Base-by-base conservation (phyloP, 2,329 filamentous ascomycete genomes). In the Ophiostoma fasciatum region DNA sequence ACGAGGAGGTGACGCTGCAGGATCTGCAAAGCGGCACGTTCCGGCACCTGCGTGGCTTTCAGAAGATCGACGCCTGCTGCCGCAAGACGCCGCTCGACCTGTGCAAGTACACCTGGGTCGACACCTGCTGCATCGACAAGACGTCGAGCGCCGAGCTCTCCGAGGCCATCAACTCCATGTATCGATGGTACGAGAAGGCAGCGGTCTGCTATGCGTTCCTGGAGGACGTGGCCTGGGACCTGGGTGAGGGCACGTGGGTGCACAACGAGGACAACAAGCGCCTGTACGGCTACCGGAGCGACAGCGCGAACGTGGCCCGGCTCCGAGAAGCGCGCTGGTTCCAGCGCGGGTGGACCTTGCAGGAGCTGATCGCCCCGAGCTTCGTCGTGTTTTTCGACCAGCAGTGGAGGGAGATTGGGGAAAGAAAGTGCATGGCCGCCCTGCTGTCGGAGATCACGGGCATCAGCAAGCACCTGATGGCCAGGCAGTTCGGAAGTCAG, bases 71-170 rank as follows among this genome's bases (percentile, higher is more conserved):
- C 17, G 26, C 8, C 32, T 36, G n/a, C 27, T 19, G n/a, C 9
- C 6, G 5, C 4, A 13, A 11, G 11, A 22, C 36, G 19, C 37
- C 39, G 11, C 11, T 13, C 11, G 10, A 25, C 2, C 20, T 36
- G 13, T 28, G 37, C 12, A 9, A 10, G 9, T 40, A 40, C 19
- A 26, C 34, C 3, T 43, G 43, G 40, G 21, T 45, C 19, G 43
- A 43, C 33, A 45, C 36, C 3, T 45, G 43, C 37, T 45, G 38
- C 31, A 45, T 45, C 34, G 35, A 45, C 41, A 45, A 43, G 36
- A 25, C 36, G 4, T 38, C 29, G 26, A 33, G 32, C 12, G 34
- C 32, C 31, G 43, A 45, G 32, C 41, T 45, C 4, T 22, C 14
- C 11, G 41, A 43, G 36, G 36, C 35, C n/a, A 38, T 43, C 31